These are phyloP conservation scores for Kingdonia uniflora DNA, from an alignment of 164 flowering plant genomes.

Conservation along the genomic window DNA sequence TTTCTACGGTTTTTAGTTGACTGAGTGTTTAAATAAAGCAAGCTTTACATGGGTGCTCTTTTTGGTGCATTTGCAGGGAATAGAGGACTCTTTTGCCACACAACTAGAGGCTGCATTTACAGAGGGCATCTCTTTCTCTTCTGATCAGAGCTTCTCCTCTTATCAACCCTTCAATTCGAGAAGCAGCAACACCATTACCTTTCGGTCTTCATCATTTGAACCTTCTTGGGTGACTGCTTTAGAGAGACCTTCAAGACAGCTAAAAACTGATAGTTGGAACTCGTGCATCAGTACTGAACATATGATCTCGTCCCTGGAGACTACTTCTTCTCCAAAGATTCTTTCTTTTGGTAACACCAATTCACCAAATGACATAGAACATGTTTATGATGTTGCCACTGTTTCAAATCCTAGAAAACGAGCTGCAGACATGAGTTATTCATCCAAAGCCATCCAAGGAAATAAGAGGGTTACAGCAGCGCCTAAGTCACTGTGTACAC, in stretches of 20 bases:
- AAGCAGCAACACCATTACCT: slow-evolving; percentile 10
- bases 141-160: slow-evolving; percentile 15
- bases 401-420: slow-evolving; percentile 43
- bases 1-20: neutral
- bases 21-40: neutral
- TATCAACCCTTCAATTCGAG: slow-evolving; percentile 15
- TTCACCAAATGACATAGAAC: neutral
- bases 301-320: slow-evolving; percentile 18
- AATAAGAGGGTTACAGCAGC: slow-evolving; percentile 19
- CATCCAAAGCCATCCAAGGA: slow-evolving; percentile 26
- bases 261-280: slow-evolving; percentile 37
- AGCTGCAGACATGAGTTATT: slow-evolving; percentile 16
- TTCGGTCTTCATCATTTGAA: slow-evolving; percentile 14
- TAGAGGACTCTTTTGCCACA: slow-evolving; percentile 41
- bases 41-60: neutral
- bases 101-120: slow-evolving; percentile 38
- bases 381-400: slow-evolving; percentile 11
- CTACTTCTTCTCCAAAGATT: slow-evolving; percentile 16
- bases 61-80: slow-evolving; percentile 27
- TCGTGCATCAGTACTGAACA: slow-evolving; percentile 18
- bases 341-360: slow-evolving; percentile 21
- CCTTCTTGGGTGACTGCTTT: slow-evolving; percentile 2
- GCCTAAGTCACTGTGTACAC: slow-evolving; percentile 25
- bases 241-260: slow-evolving; percentile 40
- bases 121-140: slow-evolving; percentile 26